phyloP scores from a whole-genome alignment of 1,284 basidiomycete species.

The Pseudozyma thailandica region DNA sequence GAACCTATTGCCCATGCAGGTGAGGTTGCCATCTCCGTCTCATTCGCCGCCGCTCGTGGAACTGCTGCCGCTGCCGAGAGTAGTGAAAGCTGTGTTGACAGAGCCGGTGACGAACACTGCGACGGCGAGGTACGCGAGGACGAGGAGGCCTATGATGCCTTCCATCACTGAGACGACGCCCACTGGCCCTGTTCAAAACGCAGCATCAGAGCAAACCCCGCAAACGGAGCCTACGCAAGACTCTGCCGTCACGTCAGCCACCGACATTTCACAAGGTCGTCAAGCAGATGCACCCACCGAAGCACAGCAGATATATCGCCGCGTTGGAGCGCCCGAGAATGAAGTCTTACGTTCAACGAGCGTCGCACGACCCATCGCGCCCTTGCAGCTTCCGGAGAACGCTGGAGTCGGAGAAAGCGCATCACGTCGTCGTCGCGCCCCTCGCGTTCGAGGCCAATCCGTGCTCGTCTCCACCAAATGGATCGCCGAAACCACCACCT shows the following conservation, averaged over 20 bases:
- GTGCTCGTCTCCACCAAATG: conserved; percentile 51
- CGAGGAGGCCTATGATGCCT: conserved; percentile 39
- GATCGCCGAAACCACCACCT: conserved; percentile 46
- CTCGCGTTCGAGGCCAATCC: conserved; percentile 40
- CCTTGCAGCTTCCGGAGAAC: conserved; percentile 18
- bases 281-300: background rate
- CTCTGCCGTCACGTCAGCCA: conserved; percentile 1
- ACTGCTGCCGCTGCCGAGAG: conserved; percentile 29
- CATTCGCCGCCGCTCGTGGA: conserved; percentile 41
- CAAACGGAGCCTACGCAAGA: background rate
- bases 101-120: conserved; percentile 10
- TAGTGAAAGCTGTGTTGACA: conserved; percentile 22
- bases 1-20: conserved; percentile 18
- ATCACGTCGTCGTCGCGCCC: conserved; percentile 37
- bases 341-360: conserved; percentile 33
- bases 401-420: background rate
- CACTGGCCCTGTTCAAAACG: background rate
- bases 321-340: conserved; percentile 30
- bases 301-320: conserved; percentile 25
- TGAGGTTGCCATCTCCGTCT: conserved; percentile 46
- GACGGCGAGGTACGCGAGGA: conserved; percentile 13
- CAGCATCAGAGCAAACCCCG: background rate
- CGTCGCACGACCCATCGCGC: conserved; percentile 37
- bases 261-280: background rate
- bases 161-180: conserved; percentile 10